A percentile compares a stretch with the other conserved stretches of the same genome.
phyloP scores from a whole-genome alignment of 306 rosid genomes.

The Inga laurina region DNA sequence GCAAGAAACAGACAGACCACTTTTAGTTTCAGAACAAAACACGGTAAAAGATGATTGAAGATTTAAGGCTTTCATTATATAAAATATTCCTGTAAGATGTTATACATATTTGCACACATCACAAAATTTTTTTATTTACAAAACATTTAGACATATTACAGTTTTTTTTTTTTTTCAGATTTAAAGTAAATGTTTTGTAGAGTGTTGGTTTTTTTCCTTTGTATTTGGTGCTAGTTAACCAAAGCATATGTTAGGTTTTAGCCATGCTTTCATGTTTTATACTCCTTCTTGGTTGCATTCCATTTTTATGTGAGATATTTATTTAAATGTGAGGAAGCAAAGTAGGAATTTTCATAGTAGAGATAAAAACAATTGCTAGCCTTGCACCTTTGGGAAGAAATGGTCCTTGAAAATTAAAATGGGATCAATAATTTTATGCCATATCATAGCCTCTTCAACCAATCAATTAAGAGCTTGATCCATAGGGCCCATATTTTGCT shows the following conservation, averaged over 20 bases:
- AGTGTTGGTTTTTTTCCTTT: background rate
- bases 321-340: background rate
- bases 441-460: background rate
- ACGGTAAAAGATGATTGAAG: background rate
- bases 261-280: background rate
- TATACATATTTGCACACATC: background rate
- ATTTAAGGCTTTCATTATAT: background rate
- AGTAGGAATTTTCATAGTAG: background rate
- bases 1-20: background rate
- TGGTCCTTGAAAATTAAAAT: background rate
- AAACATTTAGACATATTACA: background rate
- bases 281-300: background rate
- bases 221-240: background rate
- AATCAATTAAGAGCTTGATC: background rate
- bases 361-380: background rate
- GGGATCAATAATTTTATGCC: background rate
- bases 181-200: background rate
- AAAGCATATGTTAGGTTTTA: background rate
- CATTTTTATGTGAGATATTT: background rate
- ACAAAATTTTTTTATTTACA: background rate
- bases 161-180: too few relatives aligned
- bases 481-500: background rate
- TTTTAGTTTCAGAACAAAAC: background rate
- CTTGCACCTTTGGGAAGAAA: background rate
- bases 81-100: background rate